Conservation (phyloP, 2,329 filamentous ascomycete species). For the Bipolaris gigantea region DNA sequence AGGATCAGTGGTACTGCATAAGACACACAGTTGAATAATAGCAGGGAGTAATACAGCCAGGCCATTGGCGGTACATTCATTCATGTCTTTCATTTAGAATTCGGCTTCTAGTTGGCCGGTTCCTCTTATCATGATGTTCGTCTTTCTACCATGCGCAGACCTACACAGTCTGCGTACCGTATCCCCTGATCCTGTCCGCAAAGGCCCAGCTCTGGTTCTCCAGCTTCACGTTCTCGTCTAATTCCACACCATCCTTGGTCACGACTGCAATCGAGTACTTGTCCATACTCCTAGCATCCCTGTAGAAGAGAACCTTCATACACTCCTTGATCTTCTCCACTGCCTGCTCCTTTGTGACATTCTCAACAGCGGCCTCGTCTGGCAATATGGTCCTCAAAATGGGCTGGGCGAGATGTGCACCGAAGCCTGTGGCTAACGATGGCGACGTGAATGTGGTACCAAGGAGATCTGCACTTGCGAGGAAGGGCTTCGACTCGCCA, state of each 20-base stretch:
- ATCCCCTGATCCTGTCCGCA: conserved; percentile 90
- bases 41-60: conserved; percentile 5
- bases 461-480: conserved; percentile 87
- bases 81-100: conserved; percentile 40
- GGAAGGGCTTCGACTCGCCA: conserved; percentile 81
- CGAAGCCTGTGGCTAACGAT: conserved; percentile 89
- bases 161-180: conserved; percentile 73
- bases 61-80: conserved; percentile 37
- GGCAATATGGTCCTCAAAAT: conserved; percentile 83
- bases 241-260: conserved; percentile 80
- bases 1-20: background rate
- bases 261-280: conserved; percentile 89
- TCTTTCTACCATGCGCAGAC: background rate
- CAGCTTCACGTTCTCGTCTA: conserved; percentile 82
- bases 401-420: conserved; percentile 88
- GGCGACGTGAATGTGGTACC: conserved; percentile 90
- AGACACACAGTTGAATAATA: background rate
- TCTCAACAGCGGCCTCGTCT: conserved; percentile 75
- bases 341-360: conserved; percentile 76
- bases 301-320: conserved; percentile 98
- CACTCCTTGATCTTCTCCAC: conserved; percentile 83
- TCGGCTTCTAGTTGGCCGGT: conserved; percentile 7
- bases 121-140: conserved; percentile 2
- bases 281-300: conserved; percentile 90
- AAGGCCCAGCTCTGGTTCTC: conserved; percentile 98